Conservation (phyloP, 805 yeast genomes). For the Sugiyamaella americana region DNA sequence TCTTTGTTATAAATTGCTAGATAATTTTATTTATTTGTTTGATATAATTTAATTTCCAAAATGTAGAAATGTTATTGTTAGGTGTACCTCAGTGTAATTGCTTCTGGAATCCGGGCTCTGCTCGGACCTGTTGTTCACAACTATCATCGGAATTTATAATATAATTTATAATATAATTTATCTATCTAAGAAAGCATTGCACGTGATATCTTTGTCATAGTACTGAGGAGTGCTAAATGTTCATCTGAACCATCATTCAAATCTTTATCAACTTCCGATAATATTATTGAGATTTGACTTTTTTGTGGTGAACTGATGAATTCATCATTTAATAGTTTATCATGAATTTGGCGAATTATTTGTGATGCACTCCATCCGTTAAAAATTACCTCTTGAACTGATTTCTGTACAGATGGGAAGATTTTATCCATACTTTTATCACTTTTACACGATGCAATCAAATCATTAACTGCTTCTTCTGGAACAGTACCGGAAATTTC, state of each 20-base stretch:
- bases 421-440: slow-evolving; percentile 20
- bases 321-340: slow-evolving; percentile 53
- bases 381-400: slow-evolving; percentile 47
- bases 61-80: too few relatives aligned
- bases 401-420: slow-evolving; percentile 24
- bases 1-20: too few relatives aligned
- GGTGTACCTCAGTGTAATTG: too few relatives aligned
- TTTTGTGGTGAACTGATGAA: slow-evolving; percentile 48
- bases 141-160: too few relatives aligned
- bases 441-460: slow-evolving; percentile 37
- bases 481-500: slow-evolving; percentile 79
- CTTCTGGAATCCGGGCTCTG: too few relatives aligned
- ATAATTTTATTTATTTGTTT: too few relatives aligned
- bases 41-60: too few relatives aligned
- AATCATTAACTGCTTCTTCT: slow-evolving; percentile 36
- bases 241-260: slow-evolving; percentile 86
- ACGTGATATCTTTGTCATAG: slow-evolving; percentile 50
- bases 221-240: slow-evolving; percentile 69
- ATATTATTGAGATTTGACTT: slow-evolving; percentile 52
- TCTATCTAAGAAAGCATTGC: too few relatives aligned
- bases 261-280: slow-evolving; percentile 71
- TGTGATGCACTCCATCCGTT: slow-evolving; percentile 81
- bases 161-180: too few relatives aligned
- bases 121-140: too few relatives aligned
- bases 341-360: slow-evolving; percentile 65